phyloP scores from a whole-genome alignment of 2,329 filamentous ascomycete genomes.

The Aspergillus persii region DNA sequence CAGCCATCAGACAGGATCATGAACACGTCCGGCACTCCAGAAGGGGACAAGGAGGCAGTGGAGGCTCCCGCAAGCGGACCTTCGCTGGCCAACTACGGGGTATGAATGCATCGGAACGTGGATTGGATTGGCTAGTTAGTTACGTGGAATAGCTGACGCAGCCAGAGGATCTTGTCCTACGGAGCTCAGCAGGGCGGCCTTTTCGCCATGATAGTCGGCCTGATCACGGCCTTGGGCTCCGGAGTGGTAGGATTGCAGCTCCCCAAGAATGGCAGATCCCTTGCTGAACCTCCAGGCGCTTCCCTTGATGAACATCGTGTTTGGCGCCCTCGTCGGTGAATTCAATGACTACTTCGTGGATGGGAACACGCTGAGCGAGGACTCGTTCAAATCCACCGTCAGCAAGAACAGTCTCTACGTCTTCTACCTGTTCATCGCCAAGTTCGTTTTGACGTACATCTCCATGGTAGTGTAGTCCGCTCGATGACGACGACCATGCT shows the following conservation, averaged over 20 bases:
- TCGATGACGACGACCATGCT: constrained; percentile 3
- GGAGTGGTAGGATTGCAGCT: constrained; percentile 20
- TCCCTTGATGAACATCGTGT: constrained; percentile 60
- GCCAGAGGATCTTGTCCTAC: constrained; percentile 16
- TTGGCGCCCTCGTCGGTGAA: constrained; percentile 54
- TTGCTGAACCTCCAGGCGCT: constrained; percentile 13
- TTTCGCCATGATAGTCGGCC: constrained; percentile 7
- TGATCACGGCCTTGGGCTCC: constrained; percentile 22
- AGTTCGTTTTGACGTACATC: constrained; percentile 53
- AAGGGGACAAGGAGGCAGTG: background rate
- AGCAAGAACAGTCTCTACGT: constrained; percentile 52
- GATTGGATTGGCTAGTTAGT: background rate
- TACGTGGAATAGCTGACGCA: background rate
- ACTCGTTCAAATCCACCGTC: constrained; percentile 51
- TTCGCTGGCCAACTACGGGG: background rate
- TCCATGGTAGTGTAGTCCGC: constrained; percentile 44
- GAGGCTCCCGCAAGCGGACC: background rate
- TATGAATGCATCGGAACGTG: background rate
- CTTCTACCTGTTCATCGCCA: constrained; percentile 57
- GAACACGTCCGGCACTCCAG: background rate
- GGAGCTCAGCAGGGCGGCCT: constrained; percentile 16
- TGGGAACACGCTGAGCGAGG: constrained; percentile 41
- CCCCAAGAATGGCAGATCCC: background rate
- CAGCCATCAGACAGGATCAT: background rate
- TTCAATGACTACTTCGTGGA: constrained; percentile 57